Evolutionary conservation across 495 filamentous ascomycete genomes (phyloP).

Genomic region (Chaetomium fimeti): DNA sequence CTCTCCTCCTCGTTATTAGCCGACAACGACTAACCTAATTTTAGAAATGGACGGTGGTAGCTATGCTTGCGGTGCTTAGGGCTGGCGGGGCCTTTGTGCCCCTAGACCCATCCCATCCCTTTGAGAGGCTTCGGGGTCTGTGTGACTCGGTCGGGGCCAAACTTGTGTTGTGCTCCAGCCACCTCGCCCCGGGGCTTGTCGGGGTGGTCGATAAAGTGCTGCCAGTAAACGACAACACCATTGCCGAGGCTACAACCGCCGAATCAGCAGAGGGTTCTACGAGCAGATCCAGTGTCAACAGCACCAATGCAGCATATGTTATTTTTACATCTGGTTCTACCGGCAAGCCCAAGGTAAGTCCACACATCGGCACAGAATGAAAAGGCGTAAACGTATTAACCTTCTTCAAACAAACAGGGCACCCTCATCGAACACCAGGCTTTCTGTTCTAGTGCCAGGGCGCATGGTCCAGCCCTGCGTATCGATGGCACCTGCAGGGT

Average conservation of each 20-base stretch:
- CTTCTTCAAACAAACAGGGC: slow-evolving; percentile 42
- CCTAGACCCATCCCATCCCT: slow-evolving; percentile 57
- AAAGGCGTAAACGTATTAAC: slow-evolving; percentile 42
- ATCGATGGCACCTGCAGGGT: slow-evolving; percentile 43
- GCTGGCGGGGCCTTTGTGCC: slow-evolving; percentile 60
- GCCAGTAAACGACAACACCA: slow-evolving; percentile 21
- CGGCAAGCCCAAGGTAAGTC: slow-evolving; percentile 51
- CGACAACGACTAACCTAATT: slow-evolving; percentile 20
- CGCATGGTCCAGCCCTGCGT: slow-evolving; percentile 40
- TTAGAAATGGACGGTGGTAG: slow-evolving; percentile 53
- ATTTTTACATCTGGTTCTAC: slow-evolving; percentile 63
- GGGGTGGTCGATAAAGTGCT: slow-evolving; percentile 14
- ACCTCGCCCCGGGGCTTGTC: slow-evolving; percentile 35
- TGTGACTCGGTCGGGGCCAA: slow-evolving; percentile 47
- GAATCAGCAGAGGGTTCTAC: not conserved
- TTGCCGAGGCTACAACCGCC: not conserved
- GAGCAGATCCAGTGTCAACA: not conserved
- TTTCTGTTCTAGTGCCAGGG: slow-evolving; percentile 41
- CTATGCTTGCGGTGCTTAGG: slow-evolving; percentile 56
- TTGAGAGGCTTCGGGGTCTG: slow-evolving; percentile 44
- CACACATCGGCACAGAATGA: slow-evolving; percentile 29
- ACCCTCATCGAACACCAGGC: slow-evolving; percentile 43
- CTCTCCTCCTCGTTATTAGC: slow-evolving; percentile 17
- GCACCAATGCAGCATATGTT: slow-evolving; percentile 43
- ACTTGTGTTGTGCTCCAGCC: slow-evolving; percentile 43